Percentiles rank a stretch among this genome's conserved stretches.
phyloP scores from a whole-genome alignment of 73 alveolate genomes.

The Stentor roeselii region DNA sequence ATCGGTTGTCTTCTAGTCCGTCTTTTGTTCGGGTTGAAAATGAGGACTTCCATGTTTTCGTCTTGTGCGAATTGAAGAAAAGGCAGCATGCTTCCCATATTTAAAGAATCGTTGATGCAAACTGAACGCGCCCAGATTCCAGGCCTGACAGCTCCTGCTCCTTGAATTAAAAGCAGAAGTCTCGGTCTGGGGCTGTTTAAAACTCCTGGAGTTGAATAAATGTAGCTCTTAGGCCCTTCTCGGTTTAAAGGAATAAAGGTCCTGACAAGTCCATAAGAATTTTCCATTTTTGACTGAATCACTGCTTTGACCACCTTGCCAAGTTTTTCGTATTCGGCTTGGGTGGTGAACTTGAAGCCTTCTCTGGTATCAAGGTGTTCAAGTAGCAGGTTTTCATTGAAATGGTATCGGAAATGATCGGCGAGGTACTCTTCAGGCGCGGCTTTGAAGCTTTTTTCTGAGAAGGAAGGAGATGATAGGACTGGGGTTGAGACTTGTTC shows the following conservation, averaged over 20 bases:
- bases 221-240: no score
- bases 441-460: no score
- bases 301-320: neutral
- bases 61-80: conserved; percentile 16
- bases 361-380: neutral
- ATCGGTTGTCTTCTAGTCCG: no score
- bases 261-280: neutral
- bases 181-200: neutral
- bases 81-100: conserved; percentile 24
- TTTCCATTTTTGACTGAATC: neutral
- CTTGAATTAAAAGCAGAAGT: neutral
- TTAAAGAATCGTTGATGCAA: conserved; percentile 28
- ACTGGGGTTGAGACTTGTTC: no score
- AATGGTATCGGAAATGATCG: conserved; percentile 10
- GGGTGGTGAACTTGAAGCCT: neutral
- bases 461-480: no score
- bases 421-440: neutral
- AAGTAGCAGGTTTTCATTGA: neutral
- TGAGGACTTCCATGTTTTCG: neutral
- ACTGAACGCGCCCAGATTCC: conserved; percentile 33
- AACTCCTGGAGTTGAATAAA: no score
- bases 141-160: conserved; percentile 25
- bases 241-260: neutral
- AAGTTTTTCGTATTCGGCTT: neutral
- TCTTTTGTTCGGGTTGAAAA: conserved; percentile 29